phyloP scores from a whole-genome alignment of 2,329 filamentous ascomycete genomes.

The Verticillium albo-atrum region DNA sequence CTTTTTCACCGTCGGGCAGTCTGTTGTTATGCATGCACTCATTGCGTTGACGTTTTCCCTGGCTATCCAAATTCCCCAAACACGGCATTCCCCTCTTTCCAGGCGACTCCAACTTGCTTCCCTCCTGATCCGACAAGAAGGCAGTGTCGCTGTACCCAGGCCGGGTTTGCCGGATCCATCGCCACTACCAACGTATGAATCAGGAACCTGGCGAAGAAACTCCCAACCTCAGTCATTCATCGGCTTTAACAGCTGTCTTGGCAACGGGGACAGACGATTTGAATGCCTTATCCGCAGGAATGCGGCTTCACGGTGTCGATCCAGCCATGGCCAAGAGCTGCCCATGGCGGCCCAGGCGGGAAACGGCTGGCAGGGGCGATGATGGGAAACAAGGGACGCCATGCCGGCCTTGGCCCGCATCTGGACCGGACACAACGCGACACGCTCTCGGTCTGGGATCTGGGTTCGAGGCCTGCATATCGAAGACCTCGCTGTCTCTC shows the following conservation, averaged over 20 bases:
- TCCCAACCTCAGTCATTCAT: not conserved
- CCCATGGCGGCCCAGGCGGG: not conserved
- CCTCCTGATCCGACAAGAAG: not conserved
- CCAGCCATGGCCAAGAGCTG: not conserved
- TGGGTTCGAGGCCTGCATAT: not conserved
- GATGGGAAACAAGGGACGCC: not conserved
- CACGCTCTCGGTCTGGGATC: not conserved
- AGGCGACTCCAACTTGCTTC: not conserved
- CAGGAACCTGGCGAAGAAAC: not conserved
- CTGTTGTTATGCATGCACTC: not conserved
- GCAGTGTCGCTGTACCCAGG: not conserved
- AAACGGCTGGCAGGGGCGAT: not conserved
- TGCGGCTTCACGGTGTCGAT: not conserved
- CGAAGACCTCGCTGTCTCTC: not conserved
- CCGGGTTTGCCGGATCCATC: not conserved
- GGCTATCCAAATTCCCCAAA: not conserved
- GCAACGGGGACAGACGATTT: not conserved
- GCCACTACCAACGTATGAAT: not conserved
- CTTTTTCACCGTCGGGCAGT: not conserved
- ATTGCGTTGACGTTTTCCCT: not conserved
- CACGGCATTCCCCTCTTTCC: not conserved
- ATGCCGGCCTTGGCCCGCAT: not conserved
- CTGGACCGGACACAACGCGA: not conserved
- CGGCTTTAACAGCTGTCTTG: not conserved
- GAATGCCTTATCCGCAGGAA: not conserved